Percentiles rank a stretch among this genome's conserved stretches.
Conservation (phyloP, 1,284 basidiomycete species). For the Mycena sp. region DNA sequence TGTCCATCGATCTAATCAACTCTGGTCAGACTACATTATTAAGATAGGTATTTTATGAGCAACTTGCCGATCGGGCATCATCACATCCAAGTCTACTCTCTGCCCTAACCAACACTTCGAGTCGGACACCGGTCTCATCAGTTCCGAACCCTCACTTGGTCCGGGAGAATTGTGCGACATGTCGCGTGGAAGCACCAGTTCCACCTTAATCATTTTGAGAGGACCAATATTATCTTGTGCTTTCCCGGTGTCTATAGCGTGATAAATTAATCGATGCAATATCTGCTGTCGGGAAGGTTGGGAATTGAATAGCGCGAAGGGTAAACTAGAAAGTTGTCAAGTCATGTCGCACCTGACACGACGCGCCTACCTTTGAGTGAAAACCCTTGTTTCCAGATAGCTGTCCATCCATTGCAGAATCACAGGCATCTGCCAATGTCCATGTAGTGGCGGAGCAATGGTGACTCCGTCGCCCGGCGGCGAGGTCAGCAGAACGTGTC, state of each 20-base stretch:
- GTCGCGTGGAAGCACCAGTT: constrained; percentile 16
- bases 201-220: constrained; percentile 19
- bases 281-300: constrained; percentile 48
- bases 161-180: not conserved
- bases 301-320: constrained; percentile 49
- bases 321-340: constrained; percentile 50
- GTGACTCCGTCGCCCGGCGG: constrained; percentile 43
- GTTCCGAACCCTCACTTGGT: not conserved
- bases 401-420: constrained; percentile 59
- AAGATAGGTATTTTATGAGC: not conserved
- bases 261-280: constrained; percentile 68
- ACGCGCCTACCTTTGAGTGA: constrained; percentile 62
- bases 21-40: constrained; percentile 17
- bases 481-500: constrained; percentile 64
- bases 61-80: constrained; percentile 66
- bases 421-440: constrained; percentile 52
- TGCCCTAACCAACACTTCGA: constrained; percentile 39
- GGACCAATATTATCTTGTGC: not conserved
- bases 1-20: constrained; percentile 56
- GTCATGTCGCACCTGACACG: not conserved
- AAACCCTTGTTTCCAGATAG: constrained; percentile 48
- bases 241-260: constrained; percentile 39
- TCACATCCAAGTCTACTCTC: constrained; percentile 53
- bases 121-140: not conserved
- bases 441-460: constrained; percentile 62